Conservation (phyloP, 495 filamentous ascomycete genomes). For the Astrothelium macrocarpum region DNA sequence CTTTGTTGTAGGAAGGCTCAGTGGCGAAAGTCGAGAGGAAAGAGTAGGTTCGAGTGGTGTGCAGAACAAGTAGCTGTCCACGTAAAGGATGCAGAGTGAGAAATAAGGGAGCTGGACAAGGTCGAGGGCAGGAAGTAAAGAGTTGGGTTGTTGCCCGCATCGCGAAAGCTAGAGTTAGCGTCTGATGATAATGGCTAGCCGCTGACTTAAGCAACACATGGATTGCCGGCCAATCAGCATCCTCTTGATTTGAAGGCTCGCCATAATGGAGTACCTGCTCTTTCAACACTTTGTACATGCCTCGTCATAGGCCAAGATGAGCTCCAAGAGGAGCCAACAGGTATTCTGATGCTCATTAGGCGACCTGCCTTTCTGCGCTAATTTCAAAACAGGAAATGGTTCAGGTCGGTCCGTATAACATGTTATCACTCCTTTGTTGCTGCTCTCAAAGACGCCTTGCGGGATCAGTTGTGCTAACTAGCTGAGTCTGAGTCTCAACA, state of each 20-base stretch:
- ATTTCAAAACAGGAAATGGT: conserved; percentile 75
- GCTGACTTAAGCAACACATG: background rate
- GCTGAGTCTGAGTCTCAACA: conserved; percentile 18
- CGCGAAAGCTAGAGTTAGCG: background rate
- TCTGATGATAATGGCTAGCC: background rate
- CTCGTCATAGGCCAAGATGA: conserved; percentile 12
- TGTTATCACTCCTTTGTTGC: background rate
- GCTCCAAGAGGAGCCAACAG: conserved; percentile 27
- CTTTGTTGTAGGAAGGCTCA: background rate
- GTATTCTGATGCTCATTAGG: background rate
- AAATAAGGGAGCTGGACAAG: background rate
- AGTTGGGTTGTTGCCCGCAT: background rate
- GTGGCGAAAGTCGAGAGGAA: background rate
- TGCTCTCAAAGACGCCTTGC: background rate
- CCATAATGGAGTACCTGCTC: background rate
- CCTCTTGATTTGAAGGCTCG: background rate
- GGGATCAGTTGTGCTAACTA: background rate
- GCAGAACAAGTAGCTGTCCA: no score
- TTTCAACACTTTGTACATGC: background rate
- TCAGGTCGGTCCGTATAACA: conserved; percentile 77
- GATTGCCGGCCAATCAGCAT: background rate
- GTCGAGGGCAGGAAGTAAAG: background rate
- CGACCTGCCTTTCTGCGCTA: background rate
- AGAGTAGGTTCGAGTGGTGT: conserved; percentile 31
- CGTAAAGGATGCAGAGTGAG: background rate